Conservation (phyloP, 306 rosid species). For the Medicago lupulina region DNA sequence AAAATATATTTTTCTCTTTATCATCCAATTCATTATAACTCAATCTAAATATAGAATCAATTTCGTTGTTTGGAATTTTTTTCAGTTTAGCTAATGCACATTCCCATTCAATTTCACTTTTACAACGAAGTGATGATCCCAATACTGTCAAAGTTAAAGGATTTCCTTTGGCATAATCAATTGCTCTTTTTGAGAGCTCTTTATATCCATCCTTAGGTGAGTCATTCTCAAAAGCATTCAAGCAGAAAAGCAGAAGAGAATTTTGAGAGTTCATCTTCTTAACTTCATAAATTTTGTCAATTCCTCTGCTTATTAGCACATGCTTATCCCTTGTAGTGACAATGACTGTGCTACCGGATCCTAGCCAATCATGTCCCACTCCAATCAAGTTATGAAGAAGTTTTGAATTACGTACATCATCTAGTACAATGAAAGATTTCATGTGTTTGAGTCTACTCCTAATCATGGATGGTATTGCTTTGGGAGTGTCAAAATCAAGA, state of each 20-base stretch:
- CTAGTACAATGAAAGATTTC: slow-evolving; percentile 37
- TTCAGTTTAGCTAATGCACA: slow-evolving; percentile 4
- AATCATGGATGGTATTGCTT: neutral
- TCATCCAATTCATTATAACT: too few species aligned
- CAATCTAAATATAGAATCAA: too few species aligned
- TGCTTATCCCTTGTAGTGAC: slow-evolving; percentile 32
- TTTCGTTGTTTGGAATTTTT: too few species aligned
- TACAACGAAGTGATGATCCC: slow-evolving; percentile 25
- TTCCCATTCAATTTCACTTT: slow-evolving; percentile 38
- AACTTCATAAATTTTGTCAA: slow-evolving; percentile 22
- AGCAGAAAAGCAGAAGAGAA: slow-evolving; percentile 6
- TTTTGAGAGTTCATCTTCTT: slow-evolving; percentile 24
- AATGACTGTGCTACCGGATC: slow-evolving; percentile 32
- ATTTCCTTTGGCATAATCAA: slow-evolving; percentile 37
- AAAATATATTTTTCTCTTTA: too few species aligned
- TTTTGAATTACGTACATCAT: slow-evolving; percentile 5
- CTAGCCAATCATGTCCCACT: neutral
- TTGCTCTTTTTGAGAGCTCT: slow-evolving; percentile 16
- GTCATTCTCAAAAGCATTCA: slow-evolving; percentile 32
- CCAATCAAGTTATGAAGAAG: neutral
- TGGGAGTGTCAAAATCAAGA: neutral
- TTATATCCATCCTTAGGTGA: neutral
- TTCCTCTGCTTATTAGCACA: neutral
- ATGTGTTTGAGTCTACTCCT: neutral
- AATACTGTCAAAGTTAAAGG: slow-evolving; percentile 44